Evolutionary conservation across 169 alveolate species (phyloP).

Genomic region (Theileria annulata): DNA sequence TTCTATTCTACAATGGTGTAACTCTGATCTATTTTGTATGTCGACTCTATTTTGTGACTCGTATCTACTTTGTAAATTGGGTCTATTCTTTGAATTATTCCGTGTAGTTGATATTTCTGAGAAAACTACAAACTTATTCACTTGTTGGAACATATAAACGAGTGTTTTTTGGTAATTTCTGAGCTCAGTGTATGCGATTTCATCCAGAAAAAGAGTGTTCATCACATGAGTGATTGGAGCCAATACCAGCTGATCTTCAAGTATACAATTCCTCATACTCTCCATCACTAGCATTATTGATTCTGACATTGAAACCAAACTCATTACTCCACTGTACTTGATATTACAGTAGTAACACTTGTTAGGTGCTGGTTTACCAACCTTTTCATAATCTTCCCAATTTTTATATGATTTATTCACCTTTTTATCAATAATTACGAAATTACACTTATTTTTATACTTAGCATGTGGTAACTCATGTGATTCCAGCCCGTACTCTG

Average conservation of each 20-base stretch:
- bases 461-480: conserved; percentile 27
- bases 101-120: conserved; percentile 39
- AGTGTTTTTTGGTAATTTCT: conserved; percentile 69
- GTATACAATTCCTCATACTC: conserved; percentile 30
- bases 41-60: background rate
- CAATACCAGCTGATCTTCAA: conserved; percentile 51
- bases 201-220: conserved; percentile 59
- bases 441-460: conserved; percentile 22
- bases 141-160: conserved; percentile 53
- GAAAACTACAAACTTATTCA: conserved; percentile 44
- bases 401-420: background rate
- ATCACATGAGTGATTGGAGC: conserved; percentile 48
- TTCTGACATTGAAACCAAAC: conserved; percentile 37
- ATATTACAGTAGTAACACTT: conserved; percentile 13
- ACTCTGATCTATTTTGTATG: too few relatives aligned
- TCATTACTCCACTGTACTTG: background rate
- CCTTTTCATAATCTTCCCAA: background rate
- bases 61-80: background rate
- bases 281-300: conserved; percentile 32
- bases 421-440: background rate
- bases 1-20: conserved; percentile 52
- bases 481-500: conserved; percentile 11
- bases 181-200: conserved; percentile 49
- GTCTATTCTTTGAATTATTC: conserved; percentile 1
- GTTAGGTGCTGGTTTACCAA: background rate